phyloP scores from a whole-genome alignment of 1,139 yeast genomes.

The Magnusiomyces tetraspermus region DNA sequence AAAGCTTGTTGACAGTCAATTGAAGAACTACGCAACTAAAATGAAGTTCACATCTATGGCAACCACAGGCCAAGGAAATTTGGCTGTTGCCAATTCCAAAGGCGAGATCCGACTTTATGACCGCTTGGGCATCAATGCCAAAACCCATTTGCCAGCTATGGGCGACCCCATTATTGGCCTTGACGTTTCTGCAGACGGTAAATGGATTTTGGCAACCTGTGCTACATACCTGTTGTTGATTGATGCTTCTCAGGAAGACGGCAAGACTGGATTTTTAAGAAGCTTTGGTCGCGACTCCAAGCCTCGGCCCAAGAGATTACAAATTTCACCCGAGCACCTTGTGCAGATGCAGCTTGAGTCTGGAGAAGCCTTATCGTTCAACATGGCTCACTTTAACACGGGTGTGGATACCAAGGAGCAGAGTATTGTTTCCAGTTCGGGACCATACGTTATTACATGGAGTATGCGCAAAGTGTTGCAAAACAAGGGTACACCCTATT shows the following conservation, averaged over 20 bases:
- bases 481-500: conserved; percentile 49
- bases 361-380: conserved; percentile 47
- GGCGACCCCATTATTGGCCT: conserved; percentile 64
- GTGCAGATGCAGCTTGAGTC: conserved; percentile 51
- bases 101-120: conserved; percentile 75
- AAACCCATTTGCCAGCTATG: conserved; percentile 67
- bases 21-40: conserved; percentile 45
- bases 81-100: conserved; percentile 64
- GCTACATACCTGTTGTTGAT: conserved; percentile 56
- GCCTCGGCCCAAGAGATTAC: conserved; percentile 61
- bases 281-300: conserved; percentile 56
- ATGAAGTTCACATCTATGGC: conserved; percentile 53
- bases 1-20: conserved; percentile 48
- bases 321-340: conserved; percentile 62
- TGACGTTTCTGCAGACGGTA: conserved; percentile 70
- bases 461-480: conserved; percentile 50
- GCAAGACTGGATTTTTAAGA: conserved; percentile 56
- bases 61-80: conserved; percentile 62
- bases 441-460: conserved; percentile 79
- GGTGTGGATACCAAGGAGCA: conserved; percentile 57
- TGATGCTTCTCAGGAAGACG: conserved; percentile 54
- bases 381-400: conserved; percentile 68
- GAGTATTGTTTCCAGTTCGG: conserved; percentile 64
- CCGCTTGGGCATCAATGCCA: conserved; percentile 62
- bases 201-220: conserved; percentile 76